These are phyloP conservation scores for Trichoderma pleuroti DNA, from an alignment of 2,329 filamentous ascomycete species.

Conservation along the genomic window DNA sequence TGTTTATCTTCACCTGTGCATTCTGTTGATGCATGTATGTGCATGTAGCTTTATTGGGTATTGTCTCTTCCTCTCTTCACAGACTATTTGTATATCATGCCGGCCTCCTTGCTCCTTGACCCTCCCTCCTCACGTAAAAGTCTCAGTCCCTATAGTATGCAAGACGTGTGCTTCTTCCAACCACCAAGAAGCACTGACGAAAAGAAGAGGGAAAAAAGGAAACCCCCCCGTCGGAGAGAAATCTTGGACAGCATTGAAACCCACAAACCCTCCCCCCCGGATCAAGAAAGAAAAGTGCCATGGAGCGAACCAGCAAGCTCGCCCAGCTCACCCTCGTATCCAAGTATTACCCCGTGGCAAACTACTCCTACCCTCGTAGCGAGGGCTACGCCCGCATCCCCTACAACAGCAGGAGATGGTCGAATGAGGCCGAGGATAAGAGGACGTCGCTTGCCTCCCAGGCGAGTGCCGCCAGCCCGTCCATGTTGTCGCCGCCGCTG, in stretches of 20 bases:
- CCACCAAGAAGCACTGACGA: neutral
- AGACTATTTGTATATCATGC: conserved; percentile 12
- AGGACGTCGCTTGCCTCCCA: conserved; percentile 46
- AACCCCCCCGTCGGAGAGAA: neutral
- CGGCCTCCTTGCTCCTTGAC: neutral
- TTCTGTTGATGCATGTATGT: too few species aligned
- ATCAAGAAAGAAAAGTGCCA: conserved; percentile 22
- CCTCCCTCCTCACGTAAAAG: neutral
- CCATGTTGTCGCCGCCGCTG: conserved; percentile 41
- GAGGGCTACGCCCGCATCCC: conserved; percentile 22
- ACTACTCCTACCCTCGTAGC: conserved; percentile 40
- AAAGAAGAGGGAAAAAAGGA: neutral
- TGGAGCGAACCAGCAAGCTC: conserved; percentile 37
- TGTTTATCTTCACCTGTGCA: neutral
- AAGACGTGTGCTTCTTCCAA: neutral
- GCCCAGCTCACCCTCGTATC: conserved; percentile 39
- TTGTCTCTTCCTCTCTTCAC: neutral
- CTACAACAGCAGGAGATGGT: neutral
- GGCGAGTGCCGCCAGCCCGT: conserved; percentile 29
- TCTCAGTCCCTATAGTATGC: conserved; percentile 1
- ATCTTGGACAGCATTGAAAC: neutral
- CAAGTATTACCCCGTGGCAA: conserved; percentile 39
- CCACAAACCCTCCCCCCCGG: neutral
- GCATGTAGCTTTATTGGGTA: neutral
- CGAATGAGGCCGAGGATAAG: conserved; percentile 23